Evolutionary conservation across 208 protist species (phyloP).

Genomic region (Trypanosoma theileri): DNA sequence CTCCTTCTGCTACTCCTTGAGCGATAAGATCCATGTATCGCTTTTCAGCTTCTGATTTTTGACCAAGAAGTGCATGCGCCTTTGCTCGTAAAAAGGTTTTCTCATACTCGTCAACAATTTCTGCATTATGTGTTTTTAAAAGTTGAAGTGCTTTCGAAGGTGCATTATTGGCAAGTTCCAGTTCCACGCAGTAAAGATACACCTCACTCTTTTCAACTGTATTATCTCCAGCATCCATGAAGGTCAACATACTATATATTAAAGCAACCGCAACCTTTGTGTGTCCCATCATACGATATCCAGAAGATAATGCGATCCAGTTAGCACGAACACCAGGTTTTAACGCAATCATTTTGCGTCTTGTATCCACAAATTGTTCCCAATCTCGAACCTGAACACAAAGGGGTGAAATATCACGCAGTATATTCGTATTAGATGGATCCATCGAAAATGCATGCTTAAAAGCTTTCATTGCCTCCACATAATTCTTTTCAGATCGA

Average conservation of each 20-base stretch:
- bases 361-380: slow-evolving; percentile 84
- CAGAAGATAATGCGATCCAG: slow-evolving; percentile 86
- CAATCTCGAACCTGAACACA: slow-evolving; percentile 93
- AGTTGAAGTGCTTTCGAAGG: slow-evolving; percentile 66
- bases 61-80: slow-evolving; percentile 66
- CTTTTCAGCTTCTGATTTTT: slow-evolving; percentile 77
- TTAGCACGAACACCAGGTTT: slow-evolving; percentile 86
- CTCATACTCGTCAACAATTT: slow-evolving; percentile 63
- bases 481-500: slow-evolving; percentile 88
- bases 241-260: slow-evolving; percentile 76
- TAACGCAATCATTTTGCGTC: slow-evolving; percentile 85
- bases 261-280: slow-evolving; percentile 66
- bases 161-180: slow-evolving; percentile 62
- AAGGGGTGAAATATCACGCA: slow-evolving; percentile 87
- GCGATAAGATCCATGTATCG: slow-evolving; percentile 73
- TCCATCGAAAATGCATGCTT: slow-evolving; percentile 73
- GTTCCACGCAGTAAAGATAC: slow-evolving; percentile 70
- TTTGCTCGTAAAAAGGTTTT: slow-evolving; percentile 67
- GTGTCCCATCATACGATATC: slow-evolving; percentile 73
- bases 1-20: slow-evolving; percentile 62
- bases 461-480: slow-evolving; percentile 93
- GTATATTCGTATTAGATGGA: slow-evolving; percentile 81
- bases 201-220: slow-evolving; percentile 76
- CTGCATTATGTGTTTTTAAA: slow-evolving; percentile 71
- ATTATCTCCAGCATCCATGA: slow-evolving; percentile 77